phyloP scores from a whole-genome alignment of 2,329 filamentous ascomycete species.

The Phialocephala sp. region DNA sequence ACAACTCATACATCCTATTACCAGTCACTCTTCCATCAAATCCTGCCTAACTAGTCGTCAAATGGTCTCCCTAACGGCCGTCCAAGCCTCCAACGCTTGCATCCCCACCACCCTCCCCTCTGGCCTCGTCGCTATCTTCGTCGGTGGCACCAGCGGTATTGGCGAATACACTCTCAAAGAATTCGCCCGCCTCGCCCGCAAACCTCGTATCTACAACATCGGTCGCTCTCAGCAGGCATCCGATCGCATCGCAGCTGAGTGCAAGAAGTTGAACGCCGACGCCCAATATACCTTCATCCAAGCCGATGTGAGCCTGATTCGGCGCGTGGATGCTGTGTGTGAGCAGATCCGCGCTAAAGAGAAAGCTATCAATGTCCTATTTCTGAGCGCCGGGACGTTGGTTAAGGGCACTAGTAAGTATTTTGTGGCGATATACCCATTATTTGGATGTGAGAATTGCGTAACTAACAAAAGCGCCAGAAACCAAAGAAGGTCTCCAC shows the following conservation, averaged over 20 bases:
- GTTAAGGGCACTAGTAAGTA: conserved; percentile 36
- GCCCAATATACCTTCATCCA: conserved; percentile 55
- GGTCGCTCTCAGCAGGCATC: conserved; percentile 49
- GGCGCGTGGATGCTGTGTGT: conserved; percentile 55
- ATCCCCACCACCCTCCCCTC: conserved; percentile 43
- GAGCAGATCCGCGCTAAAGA: conserved; percentile 51
- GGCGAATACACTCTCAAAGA: conserved; percentile 53
- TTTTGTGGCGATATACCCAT: conserved; percentile 20
- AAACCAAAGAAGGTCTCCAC: conserved; percentile 61
- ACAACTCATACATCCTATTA: background rate
- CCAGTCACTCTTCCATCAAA: background rate
- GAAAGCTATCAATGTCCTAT: conserved; percentile 51
- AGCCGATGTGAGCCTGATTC: conserved; percentile 54
- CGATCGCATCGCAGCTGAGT: conserved; percentile 48
- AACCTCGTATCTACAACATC: conserved; percentile 56
- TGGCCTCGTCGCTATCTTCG: conserved; percentile 53
- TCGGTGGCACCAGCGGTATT: conserved; percentile 60
- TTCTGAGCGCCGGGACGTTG: conserved; percentile 49
- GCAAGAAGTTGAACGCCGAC: conserved; percentile 48
- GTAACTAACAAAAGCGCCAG: conserved; percentile 35
- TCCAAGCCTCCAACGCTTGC: conserved; percentile 47
- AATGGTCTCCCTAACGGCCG: conserved; percentile 40
- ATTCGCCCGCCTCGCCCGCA: conserved; percentile 48
- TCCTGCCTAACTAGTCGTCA: background rate
- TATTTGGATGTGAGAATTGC: background rate